Base-by-base conservation (phyloP, 148 eudicot species). In the Chenopodium quinoa region DNA sequence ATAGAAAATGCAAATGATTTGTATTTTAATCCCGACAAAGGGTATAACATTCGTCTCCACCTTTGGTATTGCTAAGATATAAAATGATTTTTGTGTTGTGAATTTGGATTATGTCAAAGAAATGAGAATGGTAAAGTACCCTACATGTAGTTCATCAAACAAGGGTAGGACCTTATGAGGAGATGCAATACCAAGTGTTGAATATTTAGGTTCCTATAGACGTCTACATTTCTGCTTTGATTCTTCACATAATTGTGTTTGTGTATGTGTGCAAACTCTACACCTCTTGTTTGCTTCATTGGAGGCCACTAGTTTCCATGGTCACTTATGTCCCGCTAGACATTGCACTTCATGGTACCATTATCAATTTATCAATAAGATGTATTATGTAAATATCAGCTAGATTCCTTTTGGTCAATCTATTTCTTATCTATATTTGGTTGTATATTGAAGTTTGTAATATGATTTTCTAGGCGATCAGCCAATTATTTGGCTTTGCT, bases 281-380 rank as follows among this genome's bases (percentile, higher is more conserved):
- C 48, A 44, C 16, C 60, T 73, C 56, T 47, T 73, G 54, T 47
- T 73, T 73, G 54, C 76, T 73, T 44, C 46, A 47, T 73, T 73
- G 16, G 60, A 47, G 76, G 58, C 23, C 2, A 27, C 19, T 73
- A 68, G 44, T 68, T 68, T 68, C 37, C 34, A 44, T 50, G 19
- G 37, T 13, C 34, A 13, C 62, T 2, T 12, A 29, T 16, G 11
- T 74, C 31, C 32, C 3, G 76, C 58, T 10, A 37, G 14, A 3
- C 47, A 47, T 58, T 58, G 63, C 19, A 58, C 6, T 16, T 14
- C 22, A 58, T 13, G 7, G 3, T 19, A 5, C 63, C 63, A 14
- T 50, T 50, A 11, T 50, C 54, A 50, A 1, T 34, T 50, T 50
- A 11, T 50, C 54, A 50, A 1, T 34, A 23, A 71, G 46, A 23